A percentile compares a stretch with the other conserved stretches of the same genome.
phyloP scores from a whole-genome alignment of 106 monocot species.

The Agapanthus africanus region DNA sequence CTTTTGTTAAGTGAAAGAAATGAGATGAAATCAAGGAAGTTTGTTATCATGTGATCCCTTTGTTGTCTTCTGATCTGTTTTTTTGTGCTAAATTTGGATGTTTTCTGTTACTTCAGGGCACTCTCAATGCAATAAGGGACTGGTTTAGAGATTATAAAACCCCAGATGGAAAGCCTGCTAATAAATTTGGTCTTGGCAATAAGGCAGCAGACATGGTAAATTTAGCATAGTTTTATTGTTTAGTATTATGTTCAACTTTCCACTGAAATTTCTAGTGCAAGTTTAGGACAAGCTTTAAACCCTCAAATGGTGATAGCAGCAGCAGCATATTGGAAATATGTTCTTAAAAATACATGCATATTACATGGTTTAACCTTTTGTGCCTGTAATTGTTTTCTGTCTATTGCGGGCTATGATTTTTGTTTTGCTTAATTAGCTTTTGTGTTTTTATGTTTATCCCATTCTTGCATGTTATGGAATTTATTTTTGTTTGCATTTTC shows the following conservation, averaged over 20 bases:
- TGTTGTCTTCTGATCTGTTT: too few relatives aligned
- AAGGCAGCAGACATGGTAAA: constrained; percentile 88
- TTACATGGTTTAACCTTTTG: not conserved
- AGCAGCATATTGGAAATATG: too few relatives aligned
- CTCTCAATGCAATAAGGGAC: constrained; percentile 88
- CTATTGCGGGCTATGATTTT: not conserved
- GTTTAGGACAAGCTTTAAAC: not conserved
- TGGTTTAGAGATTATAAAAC: constrained; percentile 99
- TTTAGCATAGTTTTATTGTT: too few relatives aligned
- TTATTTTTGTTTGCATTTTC: too few relatives aligned
- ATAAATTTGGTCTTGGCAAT: constrained; percentile 91
- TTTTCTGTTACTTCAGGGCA: constrained; percentile 50
- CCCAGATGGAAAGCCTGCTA: constrained; percentile 97
- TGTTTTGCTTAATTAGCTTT: not conserved
- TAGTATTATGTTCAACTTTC: too few relatives aligned
- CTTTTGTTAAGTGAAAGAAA: not conserved
- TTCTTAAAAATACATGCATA: too few relatives aligned
- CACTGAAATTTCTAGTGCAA: not conserved
- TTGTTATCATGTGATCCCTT: too few relatives aligned
- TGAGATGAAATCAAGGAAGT: not conserved
- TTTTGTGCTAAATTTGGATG: too few relatives aligned
- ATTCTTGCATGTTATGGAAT: too few relatives aligned
- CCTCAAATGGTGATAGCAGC: too few relatives aligned
- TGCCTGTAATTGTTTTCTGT: not conserved
- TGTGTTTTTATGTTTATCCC: not conserved